Evolutionary conservation across 2,329 filamentous ascomycete species (phyloP), one percentile per base, ranked within the genome.

Genomic region (Dactylella cylindrospora): DNA sequence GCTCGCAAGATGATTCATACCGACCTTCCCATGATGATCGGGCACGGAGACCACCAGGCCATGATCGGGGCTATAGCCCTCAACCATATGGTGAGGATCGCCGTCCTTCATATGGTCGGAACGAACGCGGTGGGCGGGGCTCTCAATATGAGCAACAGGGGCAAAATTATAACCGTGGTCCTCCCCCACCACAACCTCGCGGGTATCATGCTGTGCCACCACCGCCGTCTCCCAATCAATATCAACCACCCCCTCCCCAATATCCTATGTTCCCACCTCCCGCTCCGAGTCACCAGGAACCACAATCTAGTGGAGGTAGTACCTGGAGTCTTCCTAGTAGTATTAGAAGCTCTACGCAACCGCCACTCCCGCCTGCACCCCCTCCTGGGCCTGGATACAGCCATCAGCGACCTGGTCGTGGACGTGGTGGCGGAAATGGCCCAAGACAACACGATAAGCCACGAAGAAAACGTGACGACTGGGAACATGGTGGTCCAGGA

Each of bases 241-340:
- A n/a, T n/a, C n/a, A n/a, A n/a, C n/a, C n/a, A n/a, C n/a, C n/a
- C n/a, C n/a, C n/a, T n/a, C n/a, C n/a, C n/a, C n/a, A n/a, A n/a
- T n/a, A n/a, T n/a, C n/a, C n/a, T n/a, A n/a, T n/a, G n/a, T n/a
- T n/a, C 3, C 36, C 8, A 17, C 19, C 10, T 41, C 35, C 13
- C 47, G 35, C 3, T 26, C 23, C 3, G n/a, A 33, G 10, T 35
- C n/a, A 44, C 9, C 9, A 32, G 3, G 45, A 44, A 31, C 38
- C 22, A 23, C 32, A 43, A 10, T 43, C 33, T 26, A 28, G 54
- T 32, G 22, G 39, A n/a, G 55, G 57, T 28, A n/a, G n/a, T n/a
- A n/a, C n/a, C n/a, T 62, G 57, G 57, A 62, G 43, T n/a, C 38
- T 62, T 5, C 57, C 57, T 8, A 49, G 31, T 26, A 62, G 35